Evolutionary conservation across 768 basidiomycete genomes (phyloP).

Genomic region (Boletus rubescentipes): DNA sequence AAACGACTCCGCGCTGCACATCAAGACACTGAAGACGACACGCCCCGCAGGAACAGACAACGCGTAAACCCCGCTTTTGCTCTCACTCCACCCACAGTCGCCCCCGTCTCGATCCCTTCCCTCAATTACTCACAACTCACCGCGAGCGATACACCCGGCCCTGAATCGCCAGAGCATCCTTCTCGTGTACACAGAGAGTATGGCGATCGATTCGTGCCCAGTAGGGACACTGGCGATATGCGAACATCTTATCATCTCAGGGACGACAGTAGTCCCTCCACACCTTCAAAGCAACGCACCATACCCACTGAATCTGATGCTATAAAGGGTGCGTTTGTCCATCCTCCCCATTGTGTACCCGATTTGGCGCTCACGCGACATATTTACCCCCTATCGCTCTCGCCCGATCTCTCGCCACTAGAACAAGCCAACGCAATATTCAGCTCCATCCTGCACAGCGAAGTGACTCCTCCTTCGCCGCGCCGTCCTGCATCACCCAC

Average conservation of each 20-base stretch:
- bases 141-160: slow-evolving; percentile 49
- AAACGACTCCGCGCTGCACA: slow-evolving; percentile 77
- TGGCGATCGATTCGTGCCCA: slow-evolving; percentile 64
- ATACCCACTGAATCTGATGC: slow-evolving; percentile 73
- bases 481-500: slow-evolving; percentile 61
- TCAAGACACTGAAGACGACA: slow-evolving; percentile 54
- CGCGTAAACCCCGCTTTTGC: slow-evolving; percentile 57
- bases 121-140: slow-evolving; percentile 52
- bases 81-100: slow-evolving; percentile 31
- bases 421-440: slow-evolving; percentile 88
- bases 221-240: slow-evolving; percentile 56
- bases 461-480: slow-evolving; percentile 73
- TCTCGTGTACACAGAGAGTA: slow-evolving; percentile 41
- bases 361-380: slow-evolving; percentile 2
- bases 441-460: slow-evolving; percentile 70
- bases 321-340: slow-evolving; percentile 56
- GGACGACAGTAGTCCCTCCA: slow-evolving; percentile 53
- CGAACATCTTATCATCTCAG: slow-evolving; percentile 62
- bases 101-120: slow-evolving; percentile 51
- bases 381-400: slow-evolving; percentile 12
- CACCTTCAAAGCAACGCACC: slow-evolving; percentile 59
- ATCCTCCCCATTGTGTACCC: not conserved
- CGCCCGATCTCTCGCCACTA: slow-evolving; percentile 24
- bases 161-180: slow-evolving; percentile 40
- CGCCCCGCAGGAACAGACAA: slow-evolving; percentile 50